Evolutionary conservation across 2,329 filamentous ascomycete genomes (phyloP), one percentile per base, ranked within the genome.

Genomic region (Fusarium anguioides): DNA sequence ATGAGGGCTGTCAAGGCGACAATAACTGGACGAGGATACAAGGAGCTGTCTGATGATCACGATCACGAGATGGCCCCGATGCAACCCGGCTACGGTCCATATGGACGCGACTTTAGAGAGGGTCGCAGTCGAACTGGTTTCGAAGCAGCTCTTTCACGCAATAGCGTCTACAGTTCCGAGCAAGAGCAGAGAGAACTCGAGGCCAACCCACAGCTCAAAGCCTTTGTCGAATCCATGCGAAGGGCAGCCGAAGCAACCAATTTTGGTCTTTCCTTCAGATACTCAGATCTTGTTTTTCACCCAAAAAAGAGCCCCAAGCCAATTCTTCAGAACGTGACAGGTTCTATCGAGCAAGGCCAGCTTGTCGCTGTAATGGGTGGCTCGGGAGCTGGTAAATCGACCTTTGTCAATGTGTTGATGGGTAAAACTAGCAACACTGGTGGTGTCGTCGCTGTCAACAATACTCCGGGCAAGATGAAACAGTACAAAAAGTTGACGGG

Each of bases 391-490:
- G 86, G 86, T 27, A 88, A 87, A 72, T 84, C 83, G 18, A 88
- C 86, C 0, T 87, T 88, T 60, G 80, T 88, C 29, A 88, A 87
- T 55, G 83, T 87, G 24, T 78, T 88, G n/a, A 87, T 87, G 85
- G 86, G 86, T 14, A 87, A 88, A 74, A 79, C 77, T 1, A 79
- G 76, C 31, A 80, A 84, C 59, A 87, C 84, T 1, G 77, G 79
- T 1, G 86, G 86, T 4, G 66, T 77, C 1, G 82, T 86, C 24
- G 83, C 81, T 44, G 80, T 88, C 64, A 88, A 88, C 62, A 82
- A 82, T n/a, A 76, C 78, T 6, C 77, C 81, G 0, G 80, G 81
- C 14, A 80, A 80, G 62, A 79, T 85, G 75, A 79, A 79, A 69
- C 77, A 78, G 39, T 88, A 86, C 74, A 87, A 85, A 74, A 87